These are phyloP conservation scores for Lachnellula arida DNA, from an alignment of 2,329 filamentous ascomycete species.

Conservation along the genomic window DNA sequence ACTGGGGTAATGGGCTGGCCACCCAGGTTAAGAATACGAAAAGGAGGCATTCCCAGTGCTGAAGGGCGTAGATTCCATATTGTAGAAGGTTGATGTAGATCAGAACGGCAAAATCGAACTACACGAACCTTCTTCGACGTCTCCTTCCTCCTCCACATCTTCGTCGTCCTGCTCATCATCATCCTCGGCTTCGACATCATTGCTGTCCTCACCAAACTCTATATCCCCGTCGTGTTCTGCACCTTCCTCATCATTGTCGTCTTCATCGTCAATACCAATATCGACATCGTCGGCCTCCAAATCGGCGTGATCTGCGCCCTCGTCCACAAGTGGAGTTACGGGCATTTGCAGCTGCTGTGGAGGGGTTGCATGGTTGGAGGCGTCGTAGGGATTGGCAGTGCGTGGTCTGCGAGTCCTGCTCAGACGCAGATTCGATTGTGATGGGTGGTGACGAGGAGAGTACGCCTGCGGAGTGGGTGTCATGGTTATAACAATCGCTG, in stretches of 20 bases:
- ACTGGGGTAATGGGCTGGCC: neutral
- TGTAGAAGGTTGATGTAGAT: neutral
- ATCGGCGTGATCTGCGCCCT: neutral
- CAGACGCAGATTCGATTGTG: neutral
- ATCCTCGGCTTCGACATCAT: constrained; percentile 18
- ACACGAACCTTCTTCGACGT: constrained; percentile 26
- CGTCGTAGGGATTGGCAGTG: neutral
- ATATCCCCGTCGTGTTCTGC: constrained; percentile 24
- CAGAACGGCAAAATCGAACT: neutral
- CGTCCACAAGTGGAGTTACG: constrained; percentile 10
- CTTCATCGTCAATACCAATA: neutral
- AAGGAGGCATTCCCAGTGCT: neutral
- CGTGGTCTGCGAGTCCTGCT: constrained; percentile 1
- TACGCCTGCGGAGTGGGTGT: neutral
- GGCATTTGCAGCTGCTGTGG: constrained; percentile 1
- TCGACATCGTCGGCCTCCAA: constrained; percentile 10
- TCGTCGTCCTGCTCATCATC: constrained; percentile 31
- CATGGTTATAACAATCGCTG: neutral
- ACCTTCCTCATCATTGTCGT: constrained; percentile 20
- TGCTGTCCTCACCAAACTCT: constrained; percentile 7
- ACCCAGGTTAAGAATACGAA: neutral
- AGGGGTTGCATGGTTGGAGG: constrained; percentile 3
- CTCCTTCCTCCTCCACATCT: constrained; percentile 36
- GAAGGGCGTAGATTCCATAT: neutral
- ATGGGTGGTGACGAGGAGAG: neutral